phyloP scores from a whole-genome alignment of 2,329 filamentous ascomycete genomes.

The Cercospora sp. region DNA sequence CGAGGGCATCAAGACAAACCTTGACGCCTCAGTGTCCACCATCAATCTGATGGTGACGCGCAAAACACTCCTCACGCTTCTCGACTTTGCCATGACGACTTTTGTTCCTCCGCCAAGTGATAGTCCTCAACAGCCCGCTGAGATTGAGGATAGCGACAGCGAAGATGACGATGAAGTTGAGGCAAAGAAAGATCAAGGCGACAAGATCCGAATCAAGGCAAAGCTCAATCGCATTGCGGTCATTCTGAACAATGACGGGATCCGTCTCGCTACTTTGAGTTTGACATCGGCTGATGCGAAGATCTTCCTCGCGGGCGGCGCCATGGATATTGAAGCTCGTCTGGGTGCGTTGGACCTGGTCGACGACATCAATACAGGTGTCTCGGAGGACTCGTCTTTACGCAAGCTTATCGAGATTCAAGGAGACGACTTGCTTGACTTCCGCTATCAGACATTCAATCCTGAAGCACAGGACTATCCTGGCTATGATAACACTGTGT shows the following conservation, averaged over 20 bases:
- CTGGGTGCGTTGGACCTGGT: conserved; percentile 85
- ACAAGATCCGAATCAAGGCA: conserved; percentile 87
- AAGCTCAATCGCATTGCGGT: conserved; percentile 90
- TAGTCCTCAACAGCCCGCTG: conserved; percentile 21
- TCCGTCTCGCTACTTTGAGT: conserved; percentile 86
- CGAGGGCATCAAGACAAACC: conserved; percentile 89
- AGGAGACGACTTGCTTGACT: conserved; percentile 92
- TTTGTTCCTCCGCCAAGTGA: conserved; percentile 59
- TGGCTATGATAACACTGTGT: conserved; percentile 91
- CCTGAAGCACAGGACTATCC: conserved; percentile 74
- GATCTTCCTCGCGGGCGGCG: conserved; percentile 80
- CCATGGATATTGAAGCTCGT: conserved; percentile 83
- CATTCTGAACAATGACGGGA: conserved; percentile 96
- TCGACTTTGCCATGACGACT: conserved; percentile 92
- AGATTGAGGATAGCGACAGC: conserved; percentile 35
- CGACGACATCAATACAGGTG: conserved; percentile 91
- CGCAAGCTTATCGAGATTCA: conserved; percentile 91
- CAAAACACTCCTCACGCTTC: conserved; percentile 83
- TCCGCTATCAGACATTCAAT: conserved; percentile 96
- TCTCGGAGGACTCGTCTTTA: conserved; percentile 75
- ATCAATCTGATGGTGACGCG: conserved; percentile 95
- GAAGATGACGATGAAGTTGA: conserved; percentile 38
- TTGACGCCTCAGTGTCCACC: conserved; percentile 87
- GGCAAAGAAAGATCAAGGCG: conserved; percentile 52
- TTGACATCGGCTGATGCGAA: conserved; percentile 90